These are phyloP conservation scores for Colletotrichum graminicola DNA, from an alignment of 2,329 filamentous ascomycete genomes.

Conservation along the genomic window DNA sequence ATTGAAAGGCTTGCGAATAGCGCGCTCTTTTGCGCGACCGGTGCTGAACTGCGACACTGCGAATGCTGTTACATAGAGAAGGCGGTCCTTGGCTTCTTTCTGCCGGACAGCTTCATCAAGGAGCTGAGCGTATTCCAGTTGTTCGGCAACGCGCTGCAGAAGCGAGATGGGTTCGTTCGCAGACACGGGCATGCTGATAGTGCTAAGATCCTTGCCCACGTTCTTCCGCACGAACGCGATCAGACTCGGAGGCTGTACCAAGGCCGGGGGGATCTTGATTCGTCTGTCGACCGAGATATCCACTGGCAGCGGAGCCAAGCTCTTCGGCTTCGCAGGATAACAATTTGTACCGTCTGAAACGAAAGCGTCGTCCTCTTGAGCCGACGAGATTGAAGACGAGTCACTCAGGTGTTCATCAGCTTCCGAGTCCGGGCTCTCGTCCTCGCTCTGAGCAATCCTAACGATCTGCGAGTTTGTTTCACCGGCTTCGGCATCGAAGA, in stretches of 20 bases:
- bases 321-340: slow-evolving; percentile 82
- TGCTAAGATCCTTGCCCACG: slow-evolving; percentile 96
- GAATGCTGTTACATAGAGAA: slow-evolving; percentile 90
- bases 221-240: slow-evolving; percentile 97
- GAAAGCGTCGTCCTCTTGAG: slow-evolving; percentile 67
- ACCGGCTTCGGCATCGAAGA: slow-evolving; percentile 89
- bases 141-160: slow-evolving; percentile 89
- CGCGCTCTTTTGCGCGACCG: slow-evolving; percentile 86
- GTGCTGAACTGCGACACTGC: slow-evolving; percentile 89
- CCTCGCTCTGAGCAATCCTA: slow-evolving; percentile 79
- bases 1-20: slow-evolving; percentile 96
- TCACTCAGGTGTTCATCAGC: slow-evolving; percentile 67
- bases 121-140: slow-evolving; percentile 89
- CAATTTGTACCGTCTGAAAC: slow-evolving; percentile 70
- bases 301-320: slow-evolving; percentile 81
- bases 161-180: slow-evolving; percentile 93
- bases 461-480: slow-evolving; percentile 75
- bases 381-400: slow-evolving; percentile 70
- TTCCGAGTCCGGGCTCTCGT: slow-evolving; percentile 70
- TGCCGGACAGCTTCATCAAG: slow-evolving; percentile 80
- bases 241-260: slow-evolving; percentile 85
- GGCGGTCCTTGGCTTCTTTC: slow-evolving; percentile 72
- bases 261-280: slow-evolving; percentile 77
- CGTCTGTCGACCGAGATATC: slow-evolving; percentile 74
- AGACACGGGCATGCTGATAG: slow-evolving; percentile 97